Base-by-base conservation (phyloP, 768 basidiomycete genomes). In the Suillus occidentalis region DNA sequence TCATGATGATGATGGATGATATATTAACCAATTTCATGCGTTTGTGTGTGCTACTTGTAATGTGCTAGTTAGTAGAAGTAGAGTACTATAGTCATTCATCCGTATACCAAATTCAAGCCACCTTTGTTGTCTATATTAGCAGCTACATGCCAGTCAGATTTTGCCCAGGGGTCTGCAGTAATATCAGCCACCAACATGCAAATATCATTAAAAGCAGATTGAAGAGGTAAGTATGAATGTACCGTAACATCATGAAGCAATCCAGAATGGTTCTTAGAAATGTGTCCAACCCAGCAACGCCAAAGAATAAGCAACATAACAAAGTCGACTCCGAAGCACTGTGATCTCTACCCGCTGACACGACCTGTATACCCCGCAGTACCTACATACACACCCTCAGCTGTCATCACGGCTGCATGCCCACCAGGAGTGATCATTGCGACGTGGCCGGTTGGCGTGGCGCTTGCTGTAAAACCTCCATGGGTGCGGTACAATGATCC, bases 391-490 rank as follows among this genome's bases (percentile, higher is more conserved):
- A 75, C 74, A 1, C 74, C 74, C 10, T 75, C 75, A 12, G 74
- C 68, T 6, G 74, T 75, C 74, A 77, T 72, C 28, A 75, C 64
- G 3, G 75, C 74, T 1, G 71, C 68, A 43, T 77, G 70, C 0
- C 74, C 75, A 6, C 74, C 74, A 1, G 74, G 74, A 0, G 75
- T 77, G 42, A 77, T 40, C 74, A 77, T 75, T 13, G 74, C 74
- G 16, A 75, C 67, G 36, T 75, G 76, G 1, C 74, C 75, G 2
- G 63, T 59, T 4, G 72, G 66, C 2, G 67, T 61, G 0, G 72
- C 71, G 18, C 72, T 75, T 9, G 72, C 68, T 0, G 72, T 66
- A 40, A 75, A 75, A 5, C 74, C 75, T 5, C 72, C 66, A 3
- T 75, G 68, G 2, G 75, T 77, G 8, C 74, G 69, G 34, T 77